Evolutionary conservation across 192 early-diverging fungal species (phyloP).

Genomic region (Mortierella alpina): DNA sequence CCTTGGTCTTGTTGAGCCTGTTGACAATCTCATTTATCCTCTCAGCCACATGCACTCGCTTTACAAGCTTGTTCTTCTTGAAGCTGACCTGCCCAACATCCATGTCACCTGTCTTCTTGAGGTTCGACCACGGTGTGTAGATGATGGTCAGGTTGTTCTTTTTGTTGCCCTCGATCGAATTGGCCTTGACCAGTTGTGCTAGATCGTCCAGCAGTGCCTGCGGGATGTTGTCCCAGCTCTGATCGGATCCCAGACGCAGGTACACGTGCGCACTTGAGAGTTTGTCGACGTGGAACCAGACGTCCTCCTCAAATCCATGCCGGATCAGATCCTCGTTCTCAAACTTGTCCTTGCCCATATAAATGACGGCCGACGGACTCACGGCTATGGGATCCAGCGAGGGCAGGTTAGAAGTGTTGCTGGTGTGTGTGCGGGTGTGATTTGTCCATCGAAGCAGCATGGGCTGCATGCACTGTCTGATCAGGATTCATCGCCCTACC

Average conservation of each 20-base stretch:
- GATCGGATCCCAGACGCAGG: slow-evolving; percentile 75
- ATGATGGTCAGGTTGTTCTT: slow-evolving; percentile 91
- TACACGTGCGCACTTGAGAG: slow-evolving; percentile 98
- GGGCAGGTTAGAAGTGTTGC: neutral
- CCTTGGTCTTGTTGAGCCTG: slow-evolving; percentile 93
- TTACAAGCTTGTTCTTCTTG: slow-evolving; percentile 76
- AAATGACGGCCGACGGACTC: slow-evolving; percentile 81
- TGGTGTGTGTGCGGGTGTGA: too few species aligned
- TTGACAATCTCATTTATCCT: slow-evolving; percentile 89
- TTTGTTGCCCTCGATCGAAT: slow-evolving; percentile 98
- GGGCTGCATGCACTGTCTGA: too few species aligned
- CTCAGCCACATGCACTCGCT: slow-evolving; percentile 80
- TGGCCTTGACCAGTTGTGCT: slow-evolving; percentile 97
- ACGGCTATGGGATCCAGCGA: slow-evolving; percentile 56
- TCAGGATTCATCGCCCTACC: slow-evolving; percentile 26
- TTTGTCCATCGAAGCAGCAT: too few species aligned
- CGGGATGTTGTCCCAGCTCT: slow-evolving; percentile 87
- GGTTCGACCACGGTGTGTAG: slow-evolving; percentile 92
- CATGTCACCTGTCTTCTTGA: slow-evolving; percentile 94
- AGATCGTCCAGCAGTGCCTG: slow-evolving; percentile 79
- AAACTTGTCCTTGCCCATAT: slow-evolving; percentile 99
- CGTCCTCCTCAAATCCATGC: slow-evolving; percentile 94
- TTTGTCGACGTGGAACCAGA: slow-evolving; percentile 99
- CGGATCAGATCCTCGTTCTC: slow-evolving; percentile 98
- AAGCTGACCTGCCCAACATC: slow-evolving; percentile 97